Base-by-base conservation (phyloP, 768 basidiomycete species). In the Ramaria sp. region DNA sequence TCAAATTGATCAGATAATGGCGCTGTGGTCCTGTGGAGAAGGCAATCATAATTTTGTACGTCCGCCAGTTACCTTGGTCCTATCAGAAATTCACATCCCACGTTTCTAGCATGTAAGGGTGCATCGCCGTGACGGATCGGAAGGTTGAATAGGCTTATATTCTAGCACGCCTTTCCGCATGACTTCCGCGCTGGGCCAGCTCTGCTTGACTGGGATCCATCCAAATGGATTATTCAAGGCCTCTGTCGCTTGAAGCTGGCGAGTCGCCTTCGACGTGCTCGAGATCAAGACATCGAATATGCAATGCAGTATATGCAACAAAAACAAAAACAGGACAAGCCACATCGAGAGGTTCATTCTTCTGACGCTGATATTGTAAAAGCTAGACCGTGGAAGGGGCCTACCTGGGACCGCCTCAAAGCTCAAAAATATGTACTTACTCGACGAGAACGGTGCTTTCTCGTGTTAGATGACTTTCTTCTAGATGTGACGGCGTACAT, bases 21-120 rank as follows among this genome's bases (percentile, higher is more conserved):
- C 86, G 0, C 61, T 88, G 1, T 68, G 87, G 24, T 88, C 86
- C 0, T 77, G 80, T 39, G 86, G 87, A 20, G 88, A 91, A 72
- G 86, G 86, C 24, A 86, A 84, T 63, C 85, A 88, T 66, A 88
- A 87, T 61, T 85, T 83, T 63, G 83, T 84, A 65, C 67, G 83
- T 66, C 63, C 45, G 49, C 37, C 27, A 5, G 9, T 17, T 30
- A 11, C 38, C 33, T 50, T 7, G 37, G 20, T 9, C 10, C 17
- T 24, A 17, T 34, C 27, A 51, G 17, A 17, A 7, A 51, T 19
- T 52, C 1, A 9, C 13, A 43, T 43, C 2, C 4, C 17, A 37
- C 9, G 24, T 49, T 33, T 27, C 24, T 9, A 49, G 48, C 48
- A 49, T 30, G 48, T 49, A 30, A 49, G 37, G 10, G 19, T 17